Conservation (phyloP, 768 basidiomycete species). For the Suillus lakei region DNA sequence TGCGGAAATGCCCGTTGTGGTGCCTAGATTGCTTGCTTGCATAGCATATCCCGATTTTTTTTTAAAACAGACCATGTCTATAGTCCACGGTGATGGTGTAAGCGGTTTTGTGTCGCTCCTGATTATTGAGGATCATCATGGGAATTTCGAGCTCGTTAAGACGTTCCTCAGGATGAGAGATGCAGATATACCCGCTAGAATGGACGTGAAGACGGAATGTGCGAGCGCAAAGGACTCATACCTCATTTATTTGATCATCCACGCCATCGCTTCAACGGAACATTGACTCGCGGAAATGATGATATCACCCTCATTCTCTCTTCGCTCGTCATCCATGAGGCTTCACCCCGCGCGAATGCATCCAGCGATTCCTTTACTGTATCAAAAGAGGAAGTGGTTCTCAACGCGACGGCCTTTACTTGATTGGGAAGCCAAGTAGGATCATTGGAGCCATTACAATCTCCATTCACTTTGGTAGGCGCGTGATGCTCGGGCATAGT, state of each 20-base stretch:
- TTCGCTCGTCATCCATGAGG: constrained; percentile 94
- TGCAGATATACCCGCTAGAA: constrained; percentile 89
- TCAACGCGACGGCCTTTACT: constrained; percentile 20
- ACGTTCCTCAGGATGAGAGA: constrained; percentile 75
- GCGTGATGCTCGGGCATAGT: neutral
- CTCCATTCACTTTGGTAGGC: neutral
- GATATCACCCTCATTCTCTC: constrained; percentile 98
- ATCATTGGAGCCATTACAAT: neutral
- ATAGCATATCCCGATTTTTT: neutral
- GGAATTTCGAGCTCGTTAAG: constrained; percentile 81
- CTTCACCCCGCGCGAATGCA: constrained; percentile 81
- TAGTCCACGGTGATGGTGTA: constrained; percentile 97
- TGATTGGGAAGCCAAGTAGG: constrained; percentile 28
- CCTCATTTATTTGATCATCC: constrained; percentile 98
- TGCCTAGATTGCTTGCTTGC: constrained; percentile 53
- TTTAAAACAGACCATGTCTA: constrained; percentile 62
- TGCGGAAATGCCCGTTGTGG: constrained; percentile 95
- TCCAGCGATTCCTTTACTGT: constrained; percentile 77
- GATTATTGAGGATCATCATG: constrained; percentile 90
- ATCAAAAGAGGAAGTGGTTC: constrained; percentile 69
- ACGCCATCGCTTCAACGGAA: constrained; percentile 97
- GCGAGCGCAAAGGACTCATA: constrained; percentile 37
- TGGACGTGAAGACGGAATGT: constrained; percentile 10
- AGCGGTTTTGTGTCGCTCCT: constrained; percentile 90
- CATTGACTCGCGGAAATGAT: constrained; percentile 85